These are phyloP conservation scores for Sutorius eximius DNA, from an alignment of 1,284 basidiomycete species.

Conservation along the genomic window DNA sequence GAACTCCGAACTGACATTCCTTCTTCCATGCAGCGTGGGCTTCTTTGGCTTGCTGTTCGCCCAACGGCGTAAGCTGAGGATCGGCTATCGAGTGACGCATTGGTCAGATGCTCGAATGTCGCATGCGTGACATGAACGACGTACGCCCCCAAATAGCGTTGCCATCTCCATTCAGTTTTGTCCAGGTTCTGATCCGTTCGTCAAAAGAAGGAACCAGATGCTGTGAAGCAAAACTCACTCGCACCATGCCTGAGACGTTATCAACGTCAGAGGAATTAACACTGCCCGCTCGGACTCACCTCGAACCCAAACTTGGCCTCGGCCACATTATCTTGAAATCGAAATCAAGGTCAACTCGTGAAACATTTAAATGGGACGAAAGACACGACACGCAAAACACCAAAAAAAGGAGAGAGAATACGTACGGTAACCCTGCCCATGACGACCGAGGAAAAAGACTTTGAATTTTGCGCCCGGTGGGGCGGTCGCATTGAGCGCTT, in stretches of 20 bases:
- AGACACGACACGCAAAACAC: no score
- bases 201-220: not conserved
- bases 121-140: slow-evolving; percentile 30
- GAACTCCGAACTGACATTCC: slow-evolving; percentile 54
- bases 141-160: slow-evolving; percentile 77
- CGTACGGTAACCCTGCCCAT: slow-evolving; percentile 63
- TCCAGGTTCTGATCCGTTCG: slow-evolving; percentile 54
- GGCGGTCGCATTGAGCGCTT: slow-evolving; percentile 45
- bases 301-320: slow-evolving; percentile 68
- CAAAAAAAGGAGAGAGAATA: not conserved
- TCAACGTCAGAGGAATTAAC: not conserved
- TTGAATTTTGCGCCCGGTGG: slow-evolving; percentile 50
- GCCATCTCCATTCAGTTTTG: slow-evolving; percentile 67
- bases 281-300: slow-evolving; percentile 28
- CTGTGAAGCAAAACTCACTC: slow-evolving; percentile 40
- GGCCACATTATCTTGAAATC: slow-evolving; percentile 68
- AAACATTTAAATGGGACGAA: not conserved
- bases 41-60: slow-evolving; percentile 60
- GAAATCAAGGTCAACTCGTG: not conserved
- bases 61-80: slow-evolving; percentile 68
- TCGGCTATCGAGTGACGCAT: slow-evolving; percentile 61
- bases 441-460: slow-evolving; percentile 65
- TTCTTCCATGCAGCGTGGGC: slow-evolving; percentile 59
- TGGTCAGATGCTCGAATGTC: not conserved
- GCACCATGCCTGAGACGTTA: slow-evolving; percentile 47